phyloP scores from a whole-genome alignment of 306 rosid species.

The Dryas drummondii region DNA sequence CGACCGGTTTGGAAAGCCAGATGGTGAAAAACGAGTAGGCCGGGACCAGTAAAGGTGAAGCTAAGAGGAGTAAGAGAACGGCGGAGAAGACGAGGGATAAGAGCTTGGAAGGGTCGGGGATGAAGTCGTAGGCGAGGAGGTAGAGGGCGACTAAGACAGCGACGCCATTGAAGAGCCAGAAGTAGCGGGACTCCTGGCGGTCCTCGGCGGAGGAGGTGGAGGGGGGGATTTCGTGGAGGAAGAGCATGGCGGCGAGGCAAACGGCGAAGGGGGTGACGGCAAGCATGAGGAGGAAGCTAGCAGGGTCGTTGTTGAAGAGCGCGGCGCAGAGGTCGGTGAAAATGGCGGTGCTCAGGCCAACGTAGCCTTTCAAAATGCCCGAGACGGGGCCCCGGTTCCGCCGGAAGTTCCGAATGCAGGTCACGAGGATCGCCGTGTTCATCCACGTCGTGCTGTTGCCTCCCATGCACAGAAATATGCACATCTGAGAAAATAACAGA shows the following conservation, averaged over 20 bases:
- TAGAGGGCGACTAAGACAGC: constrained; percentile 68
- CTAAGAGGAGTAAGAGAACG: constrained; percentile 50
- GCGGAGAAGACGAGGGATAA: constrained; percentile 47
- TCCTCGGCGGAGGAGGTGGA: constrained; percentile 33
- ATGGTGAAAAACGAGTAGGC: constrained; percentile 36
- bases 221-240: constrained; percentile 72
- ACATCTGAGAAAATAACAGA: constrained; percentile 49
- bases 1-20: constrained; percentile 10
- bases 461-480: constrained; percentile 82
- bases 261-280: constrained; percentile 64
- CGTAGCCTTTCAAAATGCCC: constrained; percentile 78
- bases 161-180: constrained; percentile 55
- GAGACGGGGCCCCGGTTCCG: constrained; percentile 82
- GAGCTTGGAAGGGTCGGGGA: constrained; percentile 41
- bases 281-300: constrained; percentile 71
- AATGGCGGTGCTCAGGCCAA: constrained; percentile 89
- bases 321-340: constrained; percentile 82
- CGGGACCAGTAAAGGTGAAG: constrained; percentile 61
- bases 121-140: constrained; percentile 50
- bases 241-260: constrained; percentile 64
- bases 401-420: constrained; percentile 74
- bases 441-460: constrained; percentile 98
- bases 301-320: constrained; percentile 53
- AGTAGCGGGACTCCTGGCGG: constrained; percentile 51
- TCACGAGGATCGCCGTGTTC: constrained; percentile 93